These are phyloP conservation scores for Blastocladiella britannica DNA, from an alignment of 192 early-diverging fungal species.

Conservation along the genomic window DNA sequence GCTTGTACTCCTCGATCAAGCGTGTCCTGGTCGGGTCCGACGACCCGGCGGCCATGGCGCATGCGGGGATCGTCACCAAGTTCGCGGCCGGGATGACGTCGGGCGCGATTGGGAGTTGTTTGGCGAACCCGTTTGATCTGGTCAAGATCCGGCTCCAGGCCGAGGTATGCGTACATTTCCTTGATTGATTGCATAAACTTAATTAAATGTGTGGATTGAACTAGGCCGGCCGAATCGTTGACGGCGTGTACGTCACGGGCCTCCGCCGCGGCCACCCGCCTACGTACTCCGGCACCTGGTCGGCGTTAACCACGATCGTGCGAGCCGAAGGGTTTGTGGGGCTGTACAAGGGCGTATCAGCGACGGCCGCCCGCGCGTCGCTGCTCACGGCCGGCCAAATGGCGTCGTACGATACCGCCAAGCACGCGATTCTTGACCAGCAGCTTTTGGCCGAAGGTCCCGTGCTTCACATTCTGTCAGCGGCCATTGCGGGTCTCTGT, in stretches of 20 bases:
- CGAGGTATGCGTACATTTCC: neutral
- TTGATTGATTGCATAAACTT: neutral
- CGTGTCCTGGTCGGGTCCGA: neutral
- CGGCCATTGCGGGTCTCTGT: conserved; percentile 30
- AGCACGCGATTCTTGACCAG: conserved; percentile 16
- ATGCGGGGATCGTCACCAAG: neutral
- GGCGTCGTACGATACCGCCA: conserved; percentile 26
- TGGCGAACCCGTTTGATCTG: neutral
- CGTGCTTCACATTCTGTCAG: neutral
- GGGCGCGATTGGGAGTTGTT: neutral
- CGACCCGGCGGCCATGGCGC: too few relatives aligned
- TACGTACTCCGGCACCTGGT: conserved; percentile 8
- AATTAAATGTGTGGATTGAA: neutral
- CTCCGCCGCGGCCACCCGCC: neutral
- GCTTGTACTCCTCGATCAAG: neutral
- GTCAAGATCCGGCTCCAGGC: neutral
- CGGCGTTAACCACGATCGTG: conserved; percentile 12
- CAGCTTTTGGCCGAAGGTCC: neutral
- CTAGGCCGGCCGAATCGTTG: neutral
- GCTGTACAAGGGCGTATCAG: conserved; percentile 23
- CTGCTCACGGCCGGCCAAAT: conserved; percentile 26
- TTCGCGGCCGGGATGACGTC: neutral
- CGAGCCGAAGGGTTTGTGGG: conserved; percentile 14
- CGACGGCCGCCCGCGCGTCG: conserved; percentile 21
- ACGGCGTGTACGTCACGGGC: neutral